Evolutionary conservation across 345 rosid genomes (phyloP).

Genomic region (Eucalyptus shirleyi): DNA sequence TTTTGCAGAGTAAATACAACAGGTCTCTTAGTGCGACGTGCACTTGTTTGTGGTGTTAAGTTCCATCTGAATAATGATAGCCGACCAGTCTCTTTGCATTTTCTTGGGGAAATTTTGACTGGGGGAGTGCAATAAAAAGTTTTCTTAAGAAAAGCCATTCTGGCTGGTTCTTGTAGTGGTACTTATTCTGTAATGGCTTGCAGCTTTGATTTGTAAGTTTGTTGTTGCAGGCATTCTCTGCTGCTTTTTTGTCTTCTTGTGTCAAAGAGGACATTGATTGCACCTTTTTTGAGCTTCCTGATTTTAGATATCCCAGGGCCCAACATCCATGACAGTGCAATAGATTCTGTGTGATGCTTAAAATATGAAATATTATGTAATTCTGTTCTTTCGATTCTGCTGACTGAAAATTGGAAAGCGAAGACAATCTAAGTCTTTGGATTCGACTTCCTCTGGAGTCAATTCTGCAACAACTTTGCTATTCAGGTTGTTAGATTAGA

Average conservation of each 20-base stretch:
- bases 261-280: neutral
- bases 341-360: neutral
- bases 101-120: neutral
- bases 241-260: neutral
- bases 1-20: neutral
- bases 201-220: neutral
- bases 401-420: neutral
- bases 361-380: neutral
- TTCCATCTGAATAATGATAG: neutral
- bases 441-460: neutral
- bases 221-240: neutral
- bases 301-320: neutral
- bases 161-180: neutral
- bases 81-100: neutral
- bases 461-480: neutral
- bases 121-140: neutral
- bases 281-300: neutral
- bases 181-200: neutral
- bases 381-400: neutral
- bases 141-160: neutral
- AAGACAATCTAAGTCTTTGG: neutral
- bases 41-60: neutral
- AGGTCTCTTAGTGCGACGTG: neutral
- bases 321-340: neutral
- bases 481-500: neutral